These are phyloP conservation scores for Globisporangium splendens DNA, from an alignment of 352 stramenopile genomes.

Conservation along the genomic window DNA sequence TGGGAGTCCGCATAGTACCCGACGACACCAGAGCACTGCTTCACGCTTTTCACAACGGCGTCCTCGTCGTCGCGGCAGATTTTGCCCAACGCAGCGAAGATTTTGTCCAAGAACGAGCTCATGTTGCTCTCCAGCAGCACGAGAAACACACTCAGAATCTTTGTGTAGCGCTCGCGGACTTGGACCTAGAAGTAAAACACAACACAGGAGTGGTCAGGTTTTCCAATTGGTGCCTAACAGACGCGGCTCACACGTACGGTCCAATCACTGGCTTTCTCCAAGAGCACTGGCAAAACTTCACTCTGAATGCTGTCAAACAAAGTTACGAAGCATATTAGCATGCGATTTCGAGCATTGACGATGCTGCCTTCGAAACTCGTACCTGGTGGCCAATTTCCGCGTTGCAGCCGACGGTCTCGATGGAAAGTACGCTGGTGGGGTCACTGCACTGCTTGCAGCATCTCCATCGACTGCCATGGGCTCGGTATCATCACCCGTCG, in stretches of 20 bases:
- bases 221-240: not conserved
- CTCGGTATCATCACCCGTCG: conserved; percentile 17
- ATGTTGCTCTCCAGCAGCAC: conserved; percentile 64
- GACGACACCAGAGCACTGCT: conserved; percentile 55
- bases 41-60: conserved; percentile 54
- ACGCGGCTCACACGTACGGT: conserved; percentile 26
- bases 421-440: conserved; percentile 47
- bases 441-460: not conserved
- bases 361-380: not conserved
- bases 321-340: not conserved
- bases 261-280: conserved; percentile 79
- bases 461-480: conserved; percentile 32
- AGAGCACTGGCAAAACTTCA: conserved; percentile 46
- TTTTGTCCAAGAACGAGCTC: conserved; percentile 68
- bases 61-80: conserved; percentile 77
- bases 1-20: conserved; percentile 69
- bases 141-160: conserved; percentile 64
- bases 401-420: conserved; percentile 40
- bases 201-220: not conserved
- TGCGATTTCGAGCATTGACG: not conserved
- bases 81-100: conserved; percentile 68
- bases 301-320: conserved; percentile 29
- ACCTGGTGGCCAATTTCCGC: conserved; percentile 42
- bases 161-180: conserved; percentile 68
- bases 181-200: conserved; percentile 29